Percentiles rank a stretch among this genome's conserved stretches.
These are phyloP conservation scores for Eucalyptus globulus DNA, from an alignment of 345 rosid species.

Conservation along the genomic window DNA sequence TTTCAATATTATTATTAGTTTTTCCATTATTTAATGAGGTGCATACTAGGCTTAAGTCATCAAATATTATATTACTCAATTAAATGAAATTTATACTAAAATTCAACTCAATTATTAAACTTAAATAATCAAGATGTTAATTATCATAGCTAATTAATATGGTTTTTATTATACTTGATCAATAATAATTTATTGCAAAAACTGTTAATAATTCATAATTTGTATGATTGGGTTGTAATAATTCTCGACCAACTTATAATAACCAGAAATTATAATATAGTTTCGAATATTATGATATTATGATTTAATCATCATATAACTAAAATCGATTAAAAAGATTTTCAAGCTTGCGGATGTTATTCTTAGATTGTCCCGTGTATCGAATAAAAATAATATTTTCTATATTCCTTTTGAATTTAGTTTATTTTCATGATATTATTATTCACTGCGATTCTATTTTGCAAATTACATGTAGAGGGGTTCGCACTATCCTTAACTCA, in stretches of 20 bases:
- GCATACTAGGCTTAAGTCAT: too few species aligned
- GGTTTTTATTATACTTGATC: too few species aligned
- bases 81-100: background rate
- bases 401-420: background rate
- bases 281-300: background rate
- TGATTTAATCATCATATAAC: background rate
- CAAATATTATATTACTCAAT: too few species aligned
- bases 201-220: too few species aligned
- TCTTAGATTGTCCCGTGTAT: background rate
- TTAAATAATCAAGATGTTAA: too few species aligned
- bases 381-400: background rate
- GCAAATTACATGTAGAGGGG: background rate
- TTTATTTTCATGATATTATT: background rate
- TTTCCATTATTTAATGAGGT: too few species aligned
- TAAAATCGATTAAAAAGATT: background rate
- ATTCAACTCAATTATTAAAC: background rate
- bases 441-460: background rate
- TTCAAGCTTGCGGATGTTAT: background rate
- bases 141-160: too few species aligned
- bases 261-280: background rate
- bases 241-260: background rate
- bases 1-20: too few species aligned
- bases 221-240: background rate
- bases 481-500: background rate
- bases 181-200: too few species aligned